Base-by-base conservation (phyloP, 1,284 basidiomycete genomes). In the Rhodotorula sp. region DNA sequence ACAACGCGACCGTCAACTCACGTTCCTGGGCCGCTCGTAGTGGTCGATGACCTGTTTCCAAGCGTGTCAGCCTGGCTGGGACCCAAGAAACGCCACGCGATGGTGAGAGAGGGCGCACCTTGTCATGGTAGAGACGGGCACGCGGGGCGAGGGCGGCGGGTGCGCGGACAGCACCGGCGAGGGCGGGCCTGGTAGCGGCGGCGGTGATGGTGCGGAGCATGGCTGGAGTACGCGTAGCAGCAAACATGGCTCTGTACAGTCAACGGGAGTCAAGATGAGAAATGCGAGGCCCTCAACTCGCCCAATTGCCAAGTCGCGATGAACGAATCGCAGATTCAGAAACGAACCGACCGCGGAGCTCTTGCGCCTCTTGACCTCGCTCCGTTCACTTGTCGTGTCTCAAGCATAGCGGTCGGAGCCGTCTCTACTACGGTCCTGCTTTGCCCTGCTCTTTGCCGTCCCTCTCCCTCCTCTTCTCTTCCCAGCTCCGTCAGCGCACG, bases 1-100 rank as follows among this genome's bases (percentile, higher is more conserved):
- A 7, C 48, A 49, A 26, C 29, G 15, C 10, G 29, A 15, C 77
- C 78, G 77, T 78, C 74, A 65, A 86, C 89, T 71, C 79, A 95
- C 94, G 83, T 97, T 97, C 84, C 90, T 87, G 75, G 94, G 94
- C 82, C 87, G 88, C 85, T 95, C 93, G 82, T 96, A 97, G 83
- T 96, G 94, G 63, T 75, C 74, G 45, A 75, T 71, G 33, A 75
- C 74, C 74, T 75, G 70, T 44, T 12, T 1, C 14, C 3, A 29
- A 49, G 22, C n/a, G 4, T 29, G 33, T 20, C 22, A 29, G 45
- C 44, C 22, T 37, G n/a, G 46, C 20, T 20, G 10, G 29, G 42
- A 4, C 24, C 12, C n/a, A 26, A 54, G 24, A 5, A 22, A 22
- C 12, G 33, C 45, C 49, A 46, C 54, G 46, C 29, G 66, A 51